Evolutionary conservation across 345 rosid genomes (phyloP), one percentile per base, ranked within the genome.

Genomic region (Camelina sativa): DNA sequence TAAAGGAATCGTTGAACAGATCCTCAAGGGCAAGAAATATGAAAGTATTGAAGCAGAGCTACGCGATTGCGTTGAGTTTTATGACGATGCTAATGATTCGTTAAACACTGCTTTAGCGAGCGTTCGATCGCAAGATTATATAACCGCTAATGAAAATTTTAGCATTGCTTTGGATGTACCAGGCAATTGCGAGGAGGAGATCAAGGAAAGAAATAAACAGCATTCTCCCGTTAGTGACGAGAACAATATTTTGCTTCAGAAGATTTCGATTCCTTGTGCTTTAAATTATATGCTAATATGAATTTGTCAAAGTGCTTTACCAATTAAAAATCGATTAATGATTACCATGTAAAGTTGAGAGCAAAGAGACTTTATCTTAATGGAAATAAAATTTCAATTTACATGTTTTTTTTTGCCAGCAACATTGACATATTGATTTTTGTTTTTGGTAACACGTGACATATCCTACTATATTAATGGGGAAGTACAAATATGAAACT

Each of bases 221-320:
- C 50, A 32, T 20, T 75, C 75, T 48, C 86, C 85, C 0, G 11
- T 80, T 78, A 57, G 69, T 0, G 47, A 46, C 30, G 83, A 81
- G 53, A 62, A 74, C 34, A 0, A 13, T 11, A 5, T 8, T 28
- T 83, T 82, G 80, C 63, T 55, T 54, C 77, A 79, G 25, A 19
- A 81, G 56, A 66, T 69, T 28, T 80, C 74, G 15, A 74, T 85
- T 32, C n/a, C 79, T 25, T 76, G 85, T 37, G 77, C 83, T 55
- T 82, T 86, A 60, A 63, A 82, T 12, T 66, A n/a, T 46, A 74
- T 85, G 88, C 10, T 78, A 8, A 23, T 4, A 46, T 41, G 48
- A 58, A 75, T 13, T 7, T 9, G 7, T 25, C n/a, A 8, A 8
- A 48, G 44, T 48, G 25, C 19, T 30, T 17, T 3, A 28, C 30